Evolutionary conservation across 176 grass and related monocot species (phyloP), one percentile per base, ranked within the genome.

Genomic region (Bromus sterilis): DNA sequence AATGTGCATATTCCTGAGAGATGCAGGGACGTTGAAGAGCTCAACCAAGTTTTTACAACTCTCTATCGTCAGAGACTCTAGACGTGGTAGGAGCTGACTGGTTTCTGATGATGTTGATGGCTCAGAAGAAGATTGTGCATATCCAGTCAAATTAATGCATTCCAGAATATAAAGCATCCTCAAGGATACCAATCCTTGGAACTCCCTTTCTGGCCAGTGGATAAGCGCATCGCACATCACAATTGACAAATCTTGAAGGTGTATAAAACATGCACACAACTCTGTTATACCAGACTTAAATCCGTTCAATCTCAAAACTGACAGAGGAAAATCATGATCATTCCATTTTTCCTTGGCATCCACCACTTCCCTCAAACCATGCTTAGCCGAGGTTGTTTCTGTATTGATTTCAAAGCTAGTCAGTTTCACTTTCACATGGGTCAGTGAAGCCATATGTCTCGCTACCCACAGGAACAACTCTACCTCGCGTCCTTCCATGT

Each of bases 151-250:
- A 4, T n/a, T 66, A 0, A 4, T 2, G 9, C 63, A 66, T 0
- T 0, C 0, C 1, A 0, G 0, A 32, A 65, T 65, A 3, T 1
- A 0, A 32, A 63, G 59, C 28, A 0, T 66, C 63, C 63, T 36
- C 63, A 63, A 32, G 6, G 28, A 63, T 9, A 32, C 29, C 60
- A 66, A 36, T 4, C 32, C 32, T 33, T n/a, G 1, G 30, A 64
- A 64, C 61, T 10, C 6, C 0, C 20, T 64, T 34, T 64, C 30
- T 33, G 61, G 61, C 61, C 61, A 64, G 30, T 64, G 15, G 10
- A 64, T 7, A 3, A 64, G 29, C 2, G 14, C 5, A 33, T 9
- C 2, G 0, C 0, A 33, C 0, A 1, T 18, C 0, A 0, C 0
- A 33, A 64, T 34, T 33, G 30, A 20, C 15, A 64, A 64, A 1